Evolutionary conservation across 768 basidiomycete genomes (phyloP).

Genomic region (Tricholoma sp.): DNA sequence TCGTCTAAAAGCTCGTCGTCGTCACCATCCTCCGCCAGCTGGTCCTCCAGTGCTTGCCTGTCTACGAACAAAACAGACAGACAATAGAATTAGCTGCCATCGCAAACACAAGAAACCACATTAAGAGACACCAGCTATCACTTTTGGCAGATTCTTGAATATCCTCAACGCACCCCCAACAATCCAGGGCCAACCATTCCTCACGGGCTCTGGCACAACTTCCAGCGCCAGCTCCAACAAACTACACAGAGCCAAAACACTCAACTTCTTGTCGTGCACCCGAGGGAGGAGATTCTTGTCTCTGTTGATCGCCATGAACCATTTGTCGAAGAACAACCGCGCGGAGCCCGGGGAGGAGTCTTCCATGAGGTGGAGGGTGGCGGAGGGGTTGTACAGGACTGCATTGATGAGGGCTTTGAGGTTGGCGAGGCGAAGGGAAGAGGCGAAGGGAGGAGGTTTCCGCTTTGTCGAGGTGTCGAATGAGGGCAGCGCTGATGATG

Average conservation of each 20-base stretch:
- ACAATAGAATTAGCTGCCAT: neutral
- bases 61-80: slow-evolving; percentile 27
- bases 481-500: too few species aligned
- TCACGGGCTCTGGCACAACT: slow-evolving; percentile 51
- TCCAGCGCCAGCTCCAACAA: slow-evolving; percentile 66
- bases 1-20: slow-evolving; percentile 49
- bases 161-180: slow-evolving; percentile 65
- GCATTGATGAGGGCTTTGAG: slow-evolving; percentile 81
- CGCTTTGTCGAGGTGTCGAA: too few species aligned
- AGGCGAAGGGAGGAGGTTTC: slow-evolving; percentile 61
- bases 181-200: slow-evolving; percentile 72
- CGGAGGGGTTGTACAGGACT: slow-evolving; percentile 78
- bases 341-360: slow-evolving; percentile 50
- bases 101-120: neutral
- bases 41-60: slow-evolving; percentile 58
- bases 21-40: slow-evolving; percentile 31
- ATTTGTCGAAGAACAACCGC: slow-evolving; percentile 76
- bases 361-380: slow-evolving; percentile 75
- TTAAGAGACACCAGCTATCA: slow-evolving; percentile 52
- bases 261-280: slow-evolving; percentile 88
- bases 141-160: slow-evolving; percentile 75
- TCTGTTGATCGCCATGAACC: slow-evolving; percentile 72
- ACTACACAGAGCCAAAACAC: slow-evolving; percentile 69
- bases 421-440: slow-evolving; percentile 74
- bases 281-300: slow-evolving; percentile 56